Evolutionary conservation across 1,284 basidiomycete species (phyloP), one percentile per base, ranked within the genome.

Genomic region (Pyrrhoderma noxium): DNA sequence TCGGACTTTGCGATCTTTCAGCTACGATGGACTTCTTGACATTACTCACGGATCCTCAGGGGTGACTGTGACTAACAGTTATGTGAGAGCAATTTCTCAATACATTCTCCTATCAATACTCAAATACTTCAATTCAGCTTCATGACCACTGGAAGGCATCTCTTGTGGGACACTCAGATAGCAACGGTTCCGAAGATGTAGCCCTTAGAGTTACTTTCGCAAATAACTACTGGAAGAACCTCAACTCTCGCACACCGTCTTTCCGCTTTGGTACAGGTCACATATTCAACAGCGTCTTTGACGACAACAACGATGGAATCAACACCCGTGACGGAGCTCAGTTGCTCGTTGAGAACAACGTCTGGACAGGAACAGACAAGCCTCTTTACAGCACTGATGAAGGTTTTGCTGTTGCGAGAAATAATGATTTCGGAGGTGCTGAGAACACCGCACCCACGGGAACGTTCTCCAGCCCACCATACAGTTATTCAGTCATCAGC

Each of bases 311-410:
- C 56, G 72, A 74, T 58, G 73, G 73, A 49, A 74, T 76, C 58
- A 74, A 75, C 64, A 74, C 72, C 49, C 70, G 73, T 54, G 66
- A 69, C 53, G 73, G 72, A 55, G 72, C 72, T 44, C 68, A 73
- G 57, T 67, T 73, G 49, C 65, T 73, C 14, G 70, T 74, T 45
- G 67, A 74, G 60, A 74, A 74, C 65, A 73, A 72, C 56, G 67
- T 73, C 41, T 73, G 65, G 65, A 65, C 61, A 47, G 65, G 64
- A 60, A 62, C 55, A 60, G 53, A 54, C 27, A 67, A 70, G 60
- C 66, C 72, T 34, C 59, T 74, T 44, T 73, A 72, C 58, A 58
- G 62, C 14, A 74, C 73, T 43, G 70, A 72, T 49, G 66, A 51
- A 2, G 73, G 73, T 18, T 74, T 62, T 51, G 71, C 70, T 53